These are phyloP conservation scores for Cutaneotrichosporon sp. DNA, from an alignment of 1,284 basidiomycete genomes.

Conservation along the genomic window DNA sequence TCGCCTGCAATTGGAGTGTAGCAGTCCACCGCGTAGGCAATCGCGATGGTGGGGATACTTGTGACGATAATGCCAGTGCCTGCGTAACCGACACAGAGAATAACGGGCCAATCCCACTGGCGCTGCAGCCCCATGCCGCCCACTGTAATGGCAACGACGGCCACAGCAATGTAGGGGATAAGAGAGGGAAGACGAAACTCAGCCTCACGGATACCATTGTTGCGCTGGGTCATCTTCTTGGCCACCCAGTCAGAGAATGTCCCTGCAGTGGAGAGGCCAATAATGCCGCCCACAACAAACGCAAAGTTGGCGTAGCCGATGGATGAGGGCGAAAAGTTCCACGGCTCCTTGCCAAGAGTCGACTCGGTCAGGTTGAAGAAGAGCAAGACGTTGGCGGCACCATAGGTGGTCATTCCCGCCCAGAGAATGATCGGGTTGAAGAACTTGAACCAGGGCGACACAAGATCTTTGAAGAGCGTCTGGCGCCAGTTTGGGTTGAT, in stretches of 20 bases:
- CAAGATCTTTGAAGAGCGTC: constrained; percentile 8
- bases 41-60: constrained; percentile 7
- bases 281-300: constrained; percentile 14
- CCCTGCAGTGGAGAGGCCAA: constrained; percentile 16
- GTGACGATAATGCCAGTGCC: constrained; percentile 14
- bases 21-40: constrained; percentile 19
- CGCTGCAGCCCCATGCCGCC: constrained; percentile 10
- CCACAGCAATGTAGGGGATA: constrained; percentile 11
- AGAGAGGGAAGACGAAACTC: constrained; percentile 18
- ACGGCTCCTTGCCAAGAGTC: constrained; percentile 4
- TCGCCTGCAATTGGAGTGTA: constrained; percentile 18
- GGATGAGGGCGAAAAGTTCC: constrained; percentile 4
- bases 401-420: constrained; percentile 7
- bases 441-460: constrained; percentile 15
- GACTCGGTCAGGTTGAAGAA: constrained; percentile 13
- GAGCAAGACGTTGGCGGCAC: constrained; percentile 12
- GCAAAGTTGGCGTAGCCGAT: constrained; percentile 19
- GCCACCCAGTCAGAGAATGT: constrained; percentile 12
- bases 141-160: constrained; percentile 3
- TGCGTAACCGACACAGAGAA: constrained; percentile 9
- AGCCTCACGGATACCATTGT: constrained; percentile 16
- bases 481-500: constrained; percentile 11
- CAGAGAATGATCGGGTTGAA: constrained; percentile 18
- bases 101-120: constrained; percentile 10
- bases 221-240: constrained; percentile 8